phyloP scores from a whole-genome alignment of 2,329 filamentous ascomycete species.

The Magnaporthales sp. region DNA sequence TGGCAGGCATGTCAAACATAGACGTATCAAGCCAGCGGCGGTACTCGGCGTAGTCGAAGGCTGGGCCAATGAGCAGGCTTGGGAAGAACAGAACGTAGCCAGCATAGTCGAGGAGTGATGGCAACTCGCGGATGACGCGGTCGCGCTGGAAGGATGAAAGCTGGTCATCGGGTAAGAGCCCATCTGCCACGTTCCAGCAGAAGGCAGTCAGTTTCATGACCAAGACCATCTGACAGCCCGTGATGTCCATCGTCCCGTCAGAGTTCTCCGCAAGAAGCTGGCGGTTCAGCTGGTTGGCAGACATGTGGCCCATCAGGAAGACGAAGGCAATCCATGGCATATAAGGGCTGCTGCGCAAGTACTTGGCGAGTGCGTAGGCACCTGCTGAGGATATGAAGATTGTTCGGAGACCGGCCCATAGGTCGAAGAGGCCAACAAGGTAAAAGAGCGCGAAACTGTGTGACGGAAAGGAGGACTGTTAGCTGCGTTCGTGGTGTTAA shows the following conservation, averaged over 20 bases:
- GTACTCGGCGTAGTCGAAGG: conserved; percentile 94
- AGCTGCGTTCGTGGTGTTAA: background rate
- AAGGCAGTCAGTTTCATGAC: conserved; percentile 97
- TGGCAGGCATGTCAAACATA: conserved; percentile 82
- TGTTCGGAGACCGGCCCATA: conserved; percentile 77
- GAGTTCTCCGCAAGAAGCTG: conserved; percentile 48
- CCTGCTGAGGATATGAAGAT: conserved; percentile 70
- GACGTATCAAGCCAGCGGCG: conserved; percentile 84
- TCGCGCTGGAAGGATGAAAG: conserved; percentile 85
- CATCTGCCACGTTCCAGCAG: conserved; percentile 97
- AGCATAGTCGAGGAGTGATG: conserved; percentile 68
- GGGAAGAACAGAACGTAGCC: conserved; percentile 97
- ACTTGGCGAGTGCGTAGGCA: conserved; percentile 76
- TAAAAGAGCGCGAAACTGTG: conserved; percentile 76
- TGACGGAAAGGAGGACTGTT: background rate
- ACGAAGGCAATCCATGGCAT: conserved; percentile 98
- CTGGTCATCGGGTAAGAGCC: conserved; percentile 65
- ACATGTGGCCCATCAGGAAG: conserved; percentile 94
- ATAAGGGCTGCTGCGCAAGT: conserved; percentile 68
- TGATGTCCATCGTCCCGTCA: conserved; percentile 73
- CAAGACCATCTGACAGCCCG: conserved; percentile 93
- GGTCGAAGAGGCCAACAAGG: conserved; percentile 82
- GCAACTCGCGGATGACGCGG: conserved; percentile 66
- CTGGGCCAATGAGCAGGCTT: conserved; percentile 76
- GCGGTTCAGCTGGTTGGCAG: conserved; percentile 76